These are phyloP conservation scores for Vitis rotundifolia DNA, from an alignment of 164 flowering plant genomes.

Conservation along the genomic window DNA sequence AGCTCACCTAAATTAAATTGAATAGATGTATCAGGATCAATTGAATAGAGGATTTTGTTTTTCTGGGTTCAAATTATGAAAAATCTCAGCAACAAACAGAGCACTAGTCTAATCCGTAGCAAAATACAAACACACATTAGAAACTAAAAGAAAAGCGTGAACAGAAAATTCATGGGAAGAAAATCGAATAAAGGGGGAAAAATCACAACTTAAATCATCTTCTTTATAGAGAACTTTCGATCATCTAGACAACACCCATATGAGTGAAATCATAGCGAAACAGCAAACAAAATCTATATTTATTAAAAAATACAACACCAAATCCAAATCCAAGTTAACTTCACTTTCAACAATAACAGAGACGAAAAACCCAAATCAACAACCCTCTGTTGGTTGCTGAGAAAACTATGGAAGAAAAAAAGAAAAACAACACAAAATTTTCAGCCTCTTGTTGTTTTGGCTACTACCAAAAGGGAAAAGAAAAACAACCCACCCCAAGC, in stretches of 20 bases:
- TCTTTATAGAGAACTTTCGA: background rate
- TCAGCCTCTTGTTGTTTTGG: too few relatives aligned
- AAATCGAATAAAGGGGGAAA: background rate
- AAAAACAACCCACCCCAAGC: background rate
- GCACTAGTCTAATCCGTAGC: too few relatives aligned
- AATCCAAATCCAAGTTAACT: background rate
- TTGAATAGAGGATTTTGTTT: too few relatives aligned
- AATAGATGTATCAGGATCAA: too few relatives aligned
- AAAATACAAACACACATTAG: too few relatives aligned
- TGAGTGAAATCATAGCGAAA: background rate
- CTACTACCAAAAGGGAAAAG: background rate
- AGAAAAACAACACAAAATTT: background rate
- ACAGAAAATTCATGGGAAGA: background rate
- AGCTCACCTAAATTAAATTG: too few relatives aligned
- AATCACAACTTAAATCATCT: slow-evolving; percentile 1
- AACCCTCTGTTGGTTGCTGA: background rate
- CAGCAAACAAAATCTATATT: background rate
- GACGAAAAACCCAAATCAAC: background rate
- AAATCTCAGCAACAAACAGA: too few relatives aligned
- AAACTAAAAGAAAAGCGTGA: background rate
- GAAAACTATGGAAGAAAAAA: background rate
- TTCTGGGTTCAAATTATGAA: too few relatives aligned
- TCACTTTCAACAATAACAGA: background rate
- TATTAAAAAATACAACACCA: background rate
- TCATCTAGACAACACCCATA: background rate